Base-by-base conservation (phyloP, 495 filamentous ascomycete genomes). In the Aspergillus wentii region DNA sequence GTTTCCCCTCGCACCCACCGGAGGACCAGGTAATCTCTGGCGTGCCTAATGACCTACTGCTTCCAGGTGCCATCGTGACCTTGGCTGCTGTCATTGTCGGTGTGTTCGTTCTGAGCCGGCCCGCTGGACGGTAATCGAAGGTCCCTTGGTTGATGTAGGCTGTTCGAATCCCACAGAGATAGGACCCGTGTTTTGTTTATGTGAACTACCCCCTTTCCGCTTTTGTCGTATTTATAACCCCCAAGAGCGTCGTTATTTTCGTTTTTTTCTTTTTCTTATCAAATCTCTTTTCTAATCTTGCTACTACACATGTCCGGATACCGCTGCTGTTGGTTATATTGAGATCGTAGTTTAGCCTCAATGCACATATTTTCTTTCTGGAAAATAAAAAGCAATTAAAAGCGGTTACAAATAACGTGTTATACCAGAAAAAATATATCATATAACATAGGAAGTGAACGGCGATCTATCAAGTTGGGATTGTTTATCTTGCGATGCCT, bases 31-130 rank as follows among this genome's bases (percentile, higher is more conserved):
- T 94, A 27, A 86, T 99, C 52, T 76, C 84, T 9, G 92, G 92
- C 30, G 83, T 99, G 36, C 90, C 92, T 11, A 99, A 99, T 52
- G 92, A 99, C 44, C 66, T 96, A 30, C 69, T 99, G 17, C 74
- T 99, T 17, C 94, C 92, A 0, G 92, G 92, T 40, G 92, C 94
- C 14, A 87, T 97, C 57, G 88, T 88, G n/a, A 88, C 88, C 8
- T 62, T 99, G 48, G 94, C 92, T 6, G 88, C 92, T 14, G 89
- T 94, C 15, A 95, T 99, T 66, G 75, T 87, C 13, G 88, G 83
- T 33, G 91, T 96, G 15, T 98, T 98, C 69, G 76, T 86, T n/a
- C 73, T 97, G 48, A 83, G 88, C 40, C 80, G 92, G 37, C 68
- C 80, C 28, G 83, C 78, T 15, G 80, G 74, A 42, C 73, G 82